Evolutionary conservation across 73 alveolate species (phyloP).

Genomic region (Uronychia setigera): DNA sequence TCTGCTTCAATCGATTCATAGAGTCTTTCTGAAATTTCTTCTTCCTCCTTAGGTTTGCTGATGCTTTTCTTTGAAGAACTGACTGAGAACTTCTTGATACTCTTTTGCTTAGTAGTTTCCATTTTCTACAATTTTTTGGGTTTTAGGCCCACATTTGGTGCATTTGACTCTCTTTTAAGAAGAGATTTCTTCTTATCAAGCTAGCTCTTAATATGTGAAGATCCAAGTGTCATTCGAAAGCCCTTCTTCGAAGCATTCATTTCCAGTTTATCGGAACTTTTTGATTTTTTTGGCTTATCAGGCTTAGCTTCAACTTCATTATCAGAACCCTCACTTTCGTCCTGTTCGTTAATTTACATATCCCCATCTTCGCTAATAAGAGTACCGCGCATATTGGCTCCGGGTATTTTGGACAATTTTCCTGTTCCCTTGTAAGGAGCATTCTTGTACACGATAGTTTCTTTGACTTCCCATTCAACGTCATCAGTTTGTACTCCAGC

Average conservation of each 20-base stretch:
- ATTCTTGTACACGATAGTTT: background rate
- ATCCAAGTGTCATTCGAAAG: background rate
- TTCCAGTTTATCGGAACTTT: background rate
- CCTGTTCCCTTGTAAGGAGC: background rate
- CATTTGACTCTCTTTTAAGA: too few relatives aligned
- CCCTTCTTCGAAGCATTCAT: background rate
- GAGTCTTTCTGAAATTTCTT: too few relatives aligned
- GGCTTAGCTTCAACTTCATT: background rate
- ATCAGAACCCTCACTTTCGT: background rate
- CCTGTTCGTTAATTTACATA: background rate
- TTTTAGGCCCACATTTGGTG: too few relatives aligned
- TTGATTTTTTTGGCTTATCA: background rate
- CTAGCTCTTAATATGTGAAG: background rate
- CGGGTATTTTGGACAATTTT: too few relatives aligned
- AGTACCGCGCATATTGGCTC: too few relatives aligned
- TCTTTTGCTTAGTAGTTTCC: too few relatives aligned
- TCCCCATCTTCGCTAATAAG: background rate
- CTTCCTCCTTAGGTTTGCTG: too few relatives aligned
- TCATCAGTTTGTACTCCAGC: background rate
- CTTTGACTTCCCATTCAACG: background rate
- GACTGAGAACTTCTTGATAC: too few relatives aligned
- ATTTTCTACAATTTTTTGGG: too few relatives aligned
- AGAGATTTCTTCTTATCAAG: background rate
- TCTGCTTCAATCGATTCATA: too few relatives aligned
- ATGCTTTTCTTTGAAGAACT: too few relatives aligned